Evolutionary conservation across 176 grass and related monocot species (phyloP).

Genomic region (Lolium perenne): DNA sequence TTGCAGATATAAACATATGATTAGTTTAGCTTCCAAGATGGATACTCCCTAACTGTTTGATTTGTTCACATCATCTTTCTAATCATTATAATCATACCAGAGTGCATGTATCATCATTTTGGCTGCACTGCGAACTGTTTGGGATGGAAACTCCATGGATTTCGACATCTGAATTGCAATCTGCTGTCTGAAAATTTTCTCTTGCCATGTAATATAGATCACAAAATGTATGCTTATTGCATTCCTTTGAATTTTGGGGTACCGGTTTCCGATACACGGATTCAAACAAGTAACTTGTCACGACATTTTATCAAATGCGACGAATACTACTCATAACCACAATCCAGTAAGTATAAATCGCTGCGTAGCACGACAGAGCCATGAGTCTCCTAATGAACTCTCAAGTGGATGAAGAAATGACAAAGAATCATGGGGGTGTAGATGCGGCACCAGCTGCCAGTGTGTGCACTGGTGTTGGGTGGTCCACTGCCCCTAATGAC

Average conservation of each 20-base stretch:
- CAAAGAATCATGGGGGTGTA: slow-evolving; percentile 25
- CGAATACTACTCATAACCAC: neutral
- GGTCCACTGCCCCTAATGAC: slow-evolving; percentile 49
- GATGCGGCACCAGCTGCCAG: slow-evolving; percentile 43
- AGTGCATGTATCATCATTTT: slow-evolving; percentile 10
- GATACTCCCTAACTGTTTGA: slow-evolving; percentile 40
- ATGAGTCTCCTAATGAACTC: neutral
- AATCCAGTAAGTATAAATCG: no score
- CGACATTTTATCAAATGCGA: neutral
- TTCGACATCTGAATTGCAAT: neutral
- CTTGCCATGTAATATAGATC: neutral
- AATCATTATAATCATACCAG: slow-evolving; percentile 20
- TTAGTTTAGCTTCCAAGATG: slow-evolving; percentile 23
- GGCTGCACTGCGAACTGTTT: slow-evolving; percentile 3
- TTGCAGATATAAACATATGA: neutral
- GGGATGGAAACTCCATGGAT: slow-evolving; percentile 35
- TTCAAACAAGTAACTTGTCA: neutral
- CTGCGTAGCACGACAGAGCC: neutral
- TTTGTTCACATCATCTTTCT: slow-evolving; percentile 36
- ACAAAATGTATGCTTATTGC: neutral
- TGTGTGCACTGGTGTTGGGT: slow-evolving; percentile 41
- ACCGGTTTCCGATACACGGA: neutral
- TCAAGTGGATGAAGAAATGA: slow-evolving; percentile 38
- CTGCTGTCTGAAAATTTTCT: neutral
- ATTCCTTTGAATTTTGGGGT: neutral